Base-by-base conservation (phyloP, 2,329 filamentous ascomycete genomes). In the Cercospora sp. region DNA sequence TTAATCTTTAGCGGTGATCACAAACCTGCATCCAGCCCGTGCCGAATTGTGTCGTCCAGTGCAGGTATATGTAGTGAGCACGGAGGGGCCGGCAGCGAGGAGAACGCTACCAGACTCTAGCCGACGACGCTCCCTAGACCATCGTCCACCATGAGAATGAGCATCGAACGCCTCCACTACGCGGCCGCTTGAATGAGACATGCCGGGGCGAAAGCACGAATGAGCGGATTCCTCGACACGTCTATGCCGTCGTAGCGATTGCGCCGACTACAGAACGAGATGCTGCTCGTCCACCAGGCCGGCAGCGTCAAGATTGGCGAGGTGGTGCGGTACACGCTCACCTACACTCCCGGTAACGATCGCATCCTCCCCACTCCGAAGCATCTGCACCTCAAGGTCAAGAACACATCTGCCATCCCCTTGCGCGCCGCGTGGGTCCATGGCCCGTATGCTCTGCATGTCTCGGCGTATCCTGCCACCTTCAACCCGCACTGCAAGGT, bases 371-470 rank as follows among this genome's bases (percentile, higher is more conserved):
- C 95, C 3, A 90, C 92, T 4, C 94, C 94, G 30, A 84, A 90
- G 72, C 86, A 89, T 74, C 87, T 99, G 42, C 88, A 92, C 80
- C 87, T 99, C 57, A 93, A 92, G 74, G 89, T 99, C 78, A 94
- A 92, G 79, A 99, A 99, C 80, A 94, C 92, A 9, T 95, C 91
- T 45, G 91, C 92, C 66, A 92, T 97, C 71, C 92, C 95, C 16
- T 84, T 98, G 45, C 92, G 95, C 76, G 95, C 95, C 64, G 95
- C 95, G 66, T 99, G 97, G 79, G 90, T 99, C 64, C 95, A 97
- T 81, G 95, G 95, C 0, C 95, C 95, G 1, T 99, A 99, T 78
- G 96, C 90, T 0, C 86, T 98, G 42, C 93, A 93, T 75, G 90
- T 94, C 60, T 89, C 94, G 62, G 91, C 93, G 26, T 96, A 96